Base-by-base conservation (phyloP, 352 stramenopile species). In the Phytophthora pinifolia region DNA sequence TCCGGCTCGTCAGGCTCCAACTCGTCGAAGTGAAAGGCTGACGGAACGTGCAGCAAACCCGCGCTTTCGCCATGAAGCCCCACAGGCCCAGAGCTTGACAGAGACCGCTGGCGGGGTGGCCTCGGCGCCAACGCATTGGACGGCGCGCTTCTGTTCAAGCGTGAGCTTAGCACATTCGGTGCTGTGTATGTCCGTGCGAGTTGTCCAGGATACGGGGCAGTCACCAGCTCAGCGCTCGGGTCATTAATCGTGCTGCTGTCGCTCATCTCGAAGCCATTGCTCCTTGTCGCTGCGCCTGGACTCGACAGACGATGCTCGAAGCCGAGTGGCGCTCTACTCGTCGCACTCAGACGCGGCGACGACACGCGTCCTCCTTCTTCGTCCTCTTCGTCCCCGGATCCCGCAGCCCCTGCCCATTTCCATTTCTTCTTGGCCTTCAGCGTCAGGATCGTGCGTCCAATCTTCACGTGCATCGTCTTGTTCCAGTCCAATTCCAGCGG, bases 371-470 rank as follows among this genome's bases (percentile, higher is more conserved):
- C 65, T 22, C 38, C 54, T 15, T 72, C 67, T 30, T 71, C 69
- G 1, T 66, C 62, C 8, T 72, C 61, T 30, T 75, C 66, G n/a
- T 66, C 72, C 33, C 64, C 58, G 13, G 73, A 72, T 20, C 59
- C 61, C 8, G 22, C 2, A 6, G 53, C 39, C 6, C 76, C 76
- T 9, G 66, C 71, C 81, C 81, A 93, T 70, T 87, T 86, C 81
- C 81, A 92, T 14, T 82, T 79, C 54, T 90, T 91, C 65, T 93
- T 93, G 2, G 83, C 83, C 49, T 88, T 90, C 22, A 93, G 70
- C 13, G 83, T 92, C 25, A 93, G 59, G 35, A 93, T 92, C 22
- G 83, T 93, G 52, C 83, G 81, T 6, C 83, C 83, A 20, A 93
- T 93, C 46, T 93, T 93, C 25, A 93, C 83, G 53, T 92, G 81